A percentile compares a stretch with the other conserved stretches of the same genome.
Evolutionary conservation across 352 stramenopile species (phyloP).

Genomic region (Globisporangium lucens): DNA sequence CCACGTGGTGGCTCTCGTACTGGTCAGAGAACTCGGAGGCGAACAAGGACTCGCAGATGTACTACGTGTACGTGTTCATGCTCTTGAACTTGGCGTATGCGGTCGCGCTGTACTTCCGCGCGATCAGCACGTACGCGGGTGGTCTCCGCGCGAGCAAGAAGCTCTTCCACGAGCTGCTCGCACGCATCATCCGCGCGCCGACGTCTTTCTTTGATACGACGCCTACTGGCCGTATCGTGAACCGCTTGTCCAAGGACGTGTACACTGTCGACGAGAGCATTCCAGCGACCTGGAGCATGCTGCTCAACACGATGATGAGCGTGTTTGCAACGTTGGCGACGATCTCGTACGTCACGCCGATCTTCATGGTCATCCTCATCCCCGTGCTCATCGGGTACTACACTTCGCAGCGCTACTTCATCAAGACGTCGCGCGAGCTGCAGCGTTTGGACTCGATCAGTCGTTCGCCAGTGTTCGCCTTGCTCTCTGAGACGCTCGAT

Average conservation of each 20-base stretch:
- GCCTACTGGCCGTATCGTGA: constrained; percentile 72
- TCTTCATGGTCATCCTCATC: constrained; percentile 69
- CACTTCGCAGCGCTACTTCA: constrained; percentile 90
- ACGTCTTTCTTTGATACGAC: constrained; percentile 85
- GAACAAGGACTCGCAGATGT: constrained; percentile 51
- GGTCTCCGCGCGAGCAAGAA: constrained; percentile 50
- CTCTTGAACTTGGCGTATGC: constrained; percentile 57
- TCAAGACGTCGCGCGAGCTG: constrained; percentile 89
- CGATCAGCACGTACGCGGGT: constrained; percentile 54
- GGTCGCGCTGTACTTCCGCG: constrained; percentile 59
- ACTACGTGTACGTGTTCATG: constrained; percentile 86
- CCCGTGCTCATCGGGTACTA: constrained; percentile 72
- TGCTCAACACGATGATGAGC: constrained; percentile 71
- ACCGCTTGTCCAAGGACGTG: constrained; percentile 75
- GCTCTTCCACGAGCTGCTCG: constrained; percentile 73
- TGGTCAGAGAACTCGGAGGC: constrained; percentile 69
- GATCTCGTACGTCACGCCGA: constrained; percentile 67
- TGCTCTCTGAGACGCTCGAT: constrained; percentile 93
- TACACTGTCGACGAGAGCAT: constrained; percentile 78
- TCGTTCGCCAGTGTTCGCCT: constrained; percentile 92
- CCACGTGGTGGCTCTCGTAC: constrained; percentile 89
- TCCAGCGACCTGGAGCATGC: constrained; percentile 59
- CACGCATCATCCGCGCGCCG: constrained; percentile 86
- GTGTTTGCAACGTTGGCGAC: constrained; percentile 60
- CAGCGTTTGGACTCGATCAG: constrained; percentile 95